Base-by-base conservation (phyloP, 768 basidiomycete species). In the Erythrobasidium yunnanense region DNA sequence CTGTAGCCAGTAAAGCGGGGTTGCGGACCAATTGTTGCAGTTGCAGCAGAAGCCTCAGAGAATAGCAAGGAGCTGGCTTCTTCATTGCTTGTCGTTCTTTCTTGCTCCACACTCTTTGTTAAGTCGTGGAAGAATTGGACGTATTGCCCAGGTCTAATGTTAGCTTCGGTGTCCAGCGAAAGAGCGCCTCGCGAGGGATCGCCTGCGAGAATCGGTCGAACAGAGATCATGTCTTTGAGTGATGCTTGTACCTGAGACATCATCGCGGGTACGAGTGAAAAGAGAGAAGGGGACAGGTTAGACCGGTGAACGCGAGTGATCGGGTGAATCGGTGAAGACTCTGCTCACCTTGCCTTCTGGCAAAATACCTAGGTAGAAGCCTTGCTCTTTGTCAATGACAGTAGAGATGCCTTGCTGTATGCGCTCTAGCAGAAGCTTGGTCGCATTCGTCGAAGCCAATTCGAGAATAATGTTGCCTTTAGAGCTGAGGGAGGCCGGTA, bases 401-500 rank as follows among this genome's bases (percentile, higher is more conserved):
- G 17, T 23, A 15, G n/a, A 46, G 13, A 63, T 27, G 47, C 38
- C 38, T 6, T 45, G 46, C 30, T 77, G 77, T 22, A 88, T 81
- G 5, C 81, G 81, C 15, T 74, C 70, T 17, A 88, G 77, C 4
- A 89, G 78, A 3, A 84, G 75, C 32, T 80, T 78, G 0, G 85
- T 81, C 0, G 87, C 86, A 68, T 85, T 88, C 18, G 75, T 70
- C 35, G 76, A 72, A 68, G 86, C 77, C 1, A 88, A 74, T 4
- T 80, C 73, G 53, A 83, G 80, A 46, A 90, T 77, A 69, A 90
- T 79, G 71, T 88, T 90, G 1, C 87, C 87, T 75, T 86, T 83
- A 4, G 82, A 80, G 29, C 86, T 86, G 67, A 25, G 42, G 29
- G 27, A n/a, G n/a, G n/a, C n/a, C n/a, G n/a, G n/a, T n/a, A n/a